Evolutionary conservation across 2,329 filamentous ascomycete species (phyloP).

Genomic region (Ophiostoma perfectum): DNA sequence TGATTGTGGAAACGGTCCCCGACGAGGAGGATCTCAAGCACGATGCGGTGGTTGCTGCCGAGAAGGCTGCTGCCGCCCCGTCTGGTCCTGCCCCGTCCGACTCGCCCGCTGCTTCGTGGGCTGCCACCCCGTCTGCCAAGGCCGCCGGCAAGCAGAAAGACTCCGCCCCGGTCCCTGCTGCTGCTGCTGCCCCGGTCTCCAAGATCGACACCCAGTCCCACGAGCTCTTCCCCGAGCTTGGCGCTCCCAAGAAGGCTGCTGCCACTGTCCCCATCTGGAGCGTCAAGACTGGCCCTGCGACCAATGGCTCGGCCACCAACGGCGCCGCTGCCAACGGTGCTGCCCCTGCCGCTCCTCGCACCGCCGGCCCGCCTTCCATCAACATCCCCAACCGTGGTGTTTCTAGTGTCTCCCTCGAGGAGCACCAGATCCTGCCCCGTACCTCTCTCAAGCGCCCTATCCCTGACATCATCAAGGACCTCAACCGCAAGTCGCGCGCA

Average conservation of each 20-base stretch:
- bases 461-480: conserved; percentile 78
- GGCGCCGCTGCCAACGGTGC: conserved; percentile 53
- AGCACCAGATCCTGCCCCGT: conserved; percentile 69
- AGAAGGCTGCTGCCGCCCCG: conserved; percentile 39
- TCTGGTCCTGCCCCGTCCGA: conserved; percentile 43
- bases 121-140: conserved; percentile 53
- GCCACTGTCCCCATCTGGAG: conserved; percentile 32
- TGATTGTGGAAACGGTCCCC: conserved; percentile 71
- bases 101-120: conserved; percentile 41
- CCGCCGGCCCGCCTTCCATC: conserved; percentile 50
- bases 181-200: conserved; percentile 35
- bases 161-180: conserved; percentile 42
- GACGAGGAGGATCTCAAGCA: conserved; percentile 68
- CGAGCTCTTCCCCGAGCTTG: conserved; percentile 90
- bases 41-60: conserved; percentile 39
- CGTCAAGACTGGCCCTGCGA: conserved; percentile 36
- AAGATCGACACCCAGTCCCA: conserved; percentile 77
- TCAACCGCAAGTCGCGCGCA: conserved; percentile 87
- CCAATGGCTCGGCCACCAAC: conserved; percentile 44
- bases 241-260: conserved; percentile 60
- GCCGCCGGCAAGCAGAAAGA: conserved; percentile 41
- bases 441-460: conserved; percentile 78
- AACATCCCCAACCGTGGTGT: conserved; percentile 76
- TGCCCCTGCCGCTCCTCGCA: conserved; percentile 32
- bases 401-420: conserved; percentile 68